These are phyloP conservation scores for Neurospora terricola DNA, from an alignment of 495 filamentous ascomycete genomes.

Conservation along the genomic window DNA sequence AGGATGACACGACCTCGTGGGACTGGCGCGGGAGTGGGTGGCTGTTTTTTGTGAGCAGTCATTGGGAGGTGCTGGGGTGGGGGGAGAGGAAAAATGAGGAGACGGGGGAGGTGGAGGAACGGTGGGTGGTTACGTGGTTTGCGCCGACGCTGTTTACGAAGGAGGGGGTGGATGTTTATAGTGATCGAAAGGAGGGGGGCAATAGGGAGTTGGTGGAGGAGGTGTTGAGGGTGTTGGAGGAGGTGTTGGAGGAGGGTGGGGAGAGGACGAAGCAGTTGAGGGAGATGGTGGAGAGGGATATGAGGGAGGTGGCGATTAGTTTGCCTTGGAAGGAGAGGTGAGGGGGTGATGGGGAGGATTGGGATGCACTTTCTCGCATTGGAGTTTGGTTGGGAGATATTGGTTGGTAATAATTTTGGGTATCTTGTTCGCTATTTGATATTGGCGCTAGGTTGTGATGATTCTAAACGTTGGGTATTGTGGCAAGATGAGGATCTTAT, in stretches of 20 bases:
- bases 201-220: conserved; percentile 32
- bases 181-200: conserved; percentile 42
- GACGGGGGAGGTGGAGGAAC: conserved; percentile 27
- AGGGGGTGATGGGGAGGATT: neutral
- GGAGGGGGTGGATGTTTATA: conserved; percentile 66
- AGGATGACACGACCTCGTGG: conserved; percentile 37
- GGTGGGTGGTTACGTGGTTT: conserved; percentile 69
- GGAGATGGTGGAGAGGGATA: conserved; percentile 30
- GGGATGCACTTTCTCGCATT: neutral
- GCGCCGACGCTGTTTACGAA: conserved; percentile 64
- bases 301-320: conserved; percentile 34
- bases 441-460: neutral
- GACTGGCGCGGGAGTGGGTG: conserved; percentile 63
- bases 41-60: conserved; percentile 51
- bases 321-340: conserved; percentile 33
- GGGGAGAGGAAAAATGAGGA: conserved; percentile 33
- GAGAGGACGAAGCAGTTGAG: conserved; percentile 22
- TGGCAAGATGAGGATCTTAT: neutral
- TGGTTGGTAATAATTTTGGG: neutral
- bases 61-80: conserved; percentile 69
- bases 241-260: conserved; percentile 12
- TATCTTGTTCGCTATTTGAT: neutral
- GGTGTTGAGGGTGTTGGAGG: conserved; percentile 35
- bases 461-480: neutral
- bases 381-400: neutral